These are phyloP conservation scores for Wickerhamomyces bisporus DNA, from an alignment of 805 yeast genomes.

Conservation along the genomic window DNA sequence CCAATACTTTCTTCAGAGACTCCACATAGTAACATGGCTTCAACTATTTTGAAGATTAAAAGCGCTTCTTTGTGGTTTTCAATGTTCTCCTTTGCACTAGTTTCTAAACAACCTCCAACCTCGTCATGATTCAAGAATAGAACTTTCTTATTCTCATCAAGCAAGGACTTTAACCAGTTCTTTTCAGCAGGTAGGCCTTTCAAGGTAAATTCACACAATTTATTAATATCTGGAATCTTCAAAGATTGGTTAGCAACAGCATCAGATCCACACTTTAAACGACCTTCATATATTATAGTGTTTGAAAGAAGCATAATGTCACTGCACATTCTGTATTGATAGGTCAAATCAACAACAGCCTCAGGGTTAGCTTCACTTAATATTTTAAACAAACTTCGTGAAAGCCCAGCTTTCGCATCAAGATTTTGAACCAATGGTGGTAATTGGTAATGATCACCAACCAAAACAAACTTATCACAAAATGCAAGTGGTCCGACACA, in stretches of 20 bases:
- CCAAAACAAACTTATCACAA: slow-evolving; percentile 76
- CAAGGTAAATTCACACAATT: slow-evolving; percentile 4
- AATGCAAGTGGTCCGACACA: slow-evolving; percentile 82
- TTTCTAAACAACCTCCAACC: slow-evolving; percentile 50
- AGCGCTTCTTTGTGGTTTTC: slow-evolving; percentile 72
- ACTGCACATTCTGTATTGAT: slow-evolving; percentile 88
- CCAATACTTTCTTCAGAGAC: slow-evolving; percentile 62
- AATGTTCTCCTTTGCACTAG: slow-evolving; percentile 55
- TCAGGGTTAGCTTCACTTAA: slow-evolving; percentile 70
- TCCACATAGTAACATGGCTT: slow-evolving; percentile 54
- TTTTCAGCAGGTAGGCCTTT: slow-evolving; percentile 1
- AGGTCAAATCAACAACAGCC: slow-evolving; percentile 68
- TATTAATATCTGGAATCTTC: slow-evolving; percentile 35
- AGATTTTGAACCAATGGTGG: slow-evolving; percentile 80
- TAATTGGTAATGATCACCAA: slow-evolving; percentile 94
- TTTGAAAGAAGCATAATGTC: slow-evolving; percentile 86
- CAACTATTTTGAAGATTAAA: slow-evolving; percentile 57
- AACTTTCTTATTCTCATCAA: slow-evolving; percentile 56
- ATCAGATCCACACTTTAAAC: slow-evolving; percentile 69
- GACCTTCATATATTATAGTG: slow-evolving; percentile 67
- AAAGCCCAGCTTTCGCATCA: slow-evolving; percentile 57
- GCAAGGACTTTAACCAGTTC: slow-evolving; percentile 53
- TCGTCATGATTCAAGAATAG: slow-evolving; percentile 76
- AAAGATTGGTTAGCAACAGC: slow-evolving; percentile 57
- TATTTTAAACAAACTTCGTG: slow-evolving; percentile 68